Percentiles rank a stretch among this genome's conserved stretches.
These are phyloP conservation scores for Colletotrichum sp. DNA, from an alignment of 2,329 filamentous ascomycete species.

Conservation along the genomic window DNA sequence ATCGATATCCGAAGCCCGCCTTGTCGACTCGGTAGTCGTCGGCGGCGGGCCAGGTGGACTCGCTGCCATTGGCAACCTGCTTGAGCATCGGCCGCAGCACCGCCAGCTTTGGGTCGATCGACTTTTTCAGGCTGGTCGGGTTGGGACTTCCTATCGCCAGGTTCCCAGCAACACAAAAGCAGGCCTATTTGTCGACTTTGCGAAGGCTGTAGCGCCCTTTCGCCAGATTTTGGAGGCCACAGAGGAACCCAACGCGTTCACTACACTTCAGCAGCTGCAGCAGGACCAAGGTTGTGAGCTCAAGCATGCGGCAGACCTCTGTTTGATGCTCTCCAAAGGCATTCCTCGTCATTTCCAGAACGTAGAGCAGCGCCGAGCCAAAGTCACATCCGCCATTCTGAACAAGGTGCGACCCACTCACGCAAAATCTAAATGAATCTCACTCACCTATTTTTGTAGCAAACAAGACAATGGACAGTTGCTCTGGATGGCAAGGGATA, in stretches of 20 bases:
- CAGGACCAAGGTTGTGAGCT: not conserved
- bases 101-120: not conserved
- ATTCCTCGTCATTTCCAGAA: not conserved
- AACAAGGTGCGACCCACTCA: not conserved
- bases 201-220: not conserved
- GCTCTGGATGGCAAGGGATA: not conserved
- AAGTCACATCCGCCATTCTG: not conserved
- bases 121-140: not conserved
- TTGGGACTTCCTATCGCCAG: not conserved
- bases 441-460: not conserved
- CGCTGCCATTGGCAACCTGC: not conserved
- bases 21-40: not conserved
- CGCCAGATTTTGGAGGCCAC: not conserved
- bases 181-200: not conserved
- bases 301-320: not conserved
- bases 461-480: not conserved
- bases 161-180: not conserved
- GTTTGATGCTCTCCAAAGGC: not conserved
- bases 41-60: not conserved
- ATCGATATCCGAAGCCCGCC: not conserved
- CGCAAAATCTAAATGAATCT: not conserved
- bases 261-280: not conserved
- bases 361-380: not conserved
- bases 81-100: not conserved
- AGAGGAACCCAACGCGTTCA: not conserved